Evolutionary conservation across 2,329 filamentous ascomycete species (phyloP), one percentile per base, ranked within the genome.

Genomic region (Aspergillus pseudoglaucus): DNA sequence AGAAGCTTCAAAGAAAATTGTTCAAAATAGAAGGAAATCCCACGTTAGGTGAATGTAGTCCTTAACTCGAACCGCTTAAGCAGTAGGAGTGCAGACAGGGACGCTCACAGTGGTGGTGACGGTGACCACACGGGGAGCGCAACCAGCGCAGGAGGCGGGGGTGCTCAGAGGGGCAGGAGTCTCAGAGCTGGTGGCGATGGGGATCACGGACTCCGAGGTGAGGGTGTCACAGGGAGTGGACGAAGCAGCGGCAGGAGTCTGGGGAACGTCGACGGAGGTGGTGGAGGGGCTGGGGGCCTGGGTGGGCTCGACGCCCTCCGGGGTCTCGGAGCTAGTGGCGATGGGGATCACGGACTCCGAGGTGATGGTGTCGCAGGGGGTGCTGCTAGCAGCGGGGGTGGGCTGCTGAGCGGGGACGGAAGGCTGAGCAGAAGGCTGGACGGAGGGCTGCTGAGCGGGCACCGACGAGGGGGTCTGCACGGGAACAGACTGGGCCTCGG

Each of bases 101-200:
- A 64, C 58, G 42, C 55, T 63, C 39, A 59, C 54, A 38, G 55
- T 60, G 32, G 49, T 47, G 35, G 57, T 59, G 41, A 60, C 50
- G 44, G 57, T 63, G 48, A 60, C 42, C 35, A 56, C 51, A 18
- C 37, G 37, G 35, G 52, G 49, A 20, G 47, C 41, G 35, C 44
- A 30, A 41, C 45, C 47, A 17, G 52, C 49, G 45, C 49, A 50
- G 14, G 47, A 27, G 49, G 52, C 46, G 10, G 62, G 54, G 22
- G 57, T 37, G 20, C 47, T 46, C 17, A 48, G 49, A 7, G 52
- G 50, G 10, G 25, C 22, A 8, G 27, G 22, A 14, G 17, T 30
- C n/a, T 20, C 25, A 20, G 45, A 35, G 47, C 40, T 44, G 18
- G 51, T 45, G 27, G 44, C 49, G 42, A 44, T 30, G 9, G 42